Evolutionary conservation across 495 filamentous ascomycete species (phyloP).

Genomic region (Tetracladium marchalianum): DNA sequence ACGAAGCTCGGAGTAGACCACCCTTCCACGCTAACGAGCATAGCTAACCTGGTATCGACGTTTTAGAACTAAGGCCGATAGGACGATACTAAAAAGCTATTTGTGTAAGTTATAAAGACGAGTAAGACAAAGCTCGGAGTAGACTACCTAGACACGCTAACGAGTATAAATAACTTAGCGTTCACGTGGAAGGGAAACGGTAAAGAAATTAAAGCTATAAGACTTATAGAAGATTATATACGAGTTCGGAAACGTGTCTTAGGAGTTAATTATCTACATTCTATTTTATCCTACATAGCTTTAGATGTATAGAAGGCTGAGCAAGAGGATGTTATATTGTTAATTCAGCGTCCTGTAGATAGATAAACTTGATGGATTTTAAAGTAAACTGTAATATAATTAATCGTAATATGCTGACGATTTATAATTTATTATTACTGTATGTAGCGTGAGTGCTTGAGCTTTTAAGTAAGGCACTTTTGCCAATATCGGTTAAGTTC

Average conservation of each 20-base stretch:
- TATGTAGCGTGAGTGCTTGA: slow-evolving; percentile 1
- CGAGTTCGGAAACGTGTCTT: slow-evolving; percentile 4
- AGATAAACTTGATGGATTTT: slow-evolving; percentile 3
- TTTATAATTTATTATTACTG: background rate
- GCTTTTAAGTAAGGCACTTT: slow-evolving; percentile 2
- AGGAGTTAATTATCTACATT: slow-evolving; percentile 4
- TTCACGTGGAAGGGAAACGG: slow-evolving; percentile 20
- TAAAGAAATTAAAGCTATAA: slow-evolving; percentile 4
- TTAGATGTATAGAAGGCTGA: slow-evolving; percentile 10
- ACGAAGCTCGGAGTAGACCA: slow-evolving; percentile 1
- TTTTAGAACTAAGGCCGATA: slow-evolving; percentile 19
- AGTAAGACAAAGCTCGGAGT: slow-evolving; percentile 17
- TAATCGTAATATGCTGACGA: slow-evolving; percentile 3
- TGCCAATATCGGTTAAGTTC: slow-evolving; percentile 2
- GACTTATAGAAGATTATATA: slow-evolving; percentile 8
- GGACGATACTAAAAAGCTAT: slow-evolving; percentile 24
- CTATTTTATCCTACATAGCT: background rate
- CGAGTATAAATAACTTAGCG: slow-evolving; percentile 22
- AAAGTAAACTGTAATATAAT: slow-evolving; percentile 2
- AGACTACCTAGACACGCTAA: slow-evolving; percentile 25
- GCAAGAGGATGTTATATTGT: slow-evolving; percentile 7
- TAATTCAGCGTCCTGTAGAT: slow-evolving; percentile 1
- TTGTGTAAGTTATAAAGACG: slow-evolving; percentile 10
- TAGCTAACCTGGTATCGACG: slow-evolving; percentile 22
- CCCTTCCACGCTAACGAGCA: slow-evolving; percentile 8